Conservation (phyloP, 768 basidiomycete genomes). For the Lactifluus piperatus region DNA sequence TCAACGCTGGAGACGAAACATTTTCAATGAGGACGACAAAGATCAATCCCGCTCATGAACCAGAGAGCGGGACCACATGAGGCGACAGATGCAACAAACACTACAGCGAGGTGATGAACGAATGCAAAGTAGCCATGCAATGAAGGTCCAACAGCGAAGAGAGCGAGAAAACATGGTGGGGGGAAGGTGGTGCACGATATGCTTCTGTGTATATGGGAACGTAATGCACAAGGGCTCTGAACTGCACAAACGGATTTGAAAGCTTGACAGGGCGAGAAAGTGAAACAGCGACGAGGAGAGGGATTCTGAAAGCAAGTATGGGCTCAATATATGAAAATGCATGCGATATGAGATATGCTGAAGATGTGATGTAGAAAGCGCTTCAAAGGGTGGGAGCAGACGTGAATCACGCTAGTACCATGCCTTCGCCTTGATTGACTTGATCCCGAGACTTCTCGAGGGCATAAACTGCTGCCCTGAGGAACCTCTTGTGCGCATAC, state of each 20-base stretch:
- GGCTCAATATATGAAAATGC: constrained; percentile 10
- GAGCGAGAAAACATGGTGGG: constrained; percentile 13
- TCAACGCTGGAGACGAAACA: constrained; percentile 3
- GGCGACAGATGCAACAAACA: background rate
- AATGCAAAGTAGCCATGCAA: constrained; percentile 9
- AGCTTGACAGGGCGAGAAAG: constrained; percentile 18
- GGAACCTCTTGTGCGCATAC: constrained; percentile 96
- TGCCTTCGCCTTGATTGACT: constrained; percentile 16
- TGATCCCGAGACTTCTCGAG: constrained; percentile 60
- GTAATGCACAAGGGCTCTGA: constrained; percentile 12
- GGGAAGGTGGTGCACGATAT: constrained; percentile 9
- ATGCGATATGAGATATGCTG: constrained; percentile 12
- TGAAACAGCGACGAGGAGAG: constrained; percentile 18
- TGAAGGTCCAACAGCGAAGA: constrained; percentile 19
- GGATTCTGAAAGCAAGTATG: constrained; percentile 12
- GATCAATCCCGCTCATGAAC: background rate
- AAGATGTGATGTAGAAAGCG: constrained; percentile 5
- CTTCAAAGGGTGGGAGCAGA: background rate
- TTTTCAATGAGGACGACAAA: constrained; percentile 5
- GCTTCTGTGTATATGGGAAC: constrained; percentile 9
- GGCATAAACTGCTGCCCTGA: constrained; percentile 79
- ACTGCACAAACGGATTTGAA: constrained; percentile 16
- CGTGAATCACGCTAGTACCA: constrained; percentile 18
- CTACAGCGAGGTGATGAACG: background rate
- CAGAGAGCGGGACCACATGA: background rate